Percentiles rank a stretch among this genome's conserved stretches.
Evolutionary conservation across 345 rosid genomes (phyloP).

Genomic region (Gossypium turneri): DNA sequence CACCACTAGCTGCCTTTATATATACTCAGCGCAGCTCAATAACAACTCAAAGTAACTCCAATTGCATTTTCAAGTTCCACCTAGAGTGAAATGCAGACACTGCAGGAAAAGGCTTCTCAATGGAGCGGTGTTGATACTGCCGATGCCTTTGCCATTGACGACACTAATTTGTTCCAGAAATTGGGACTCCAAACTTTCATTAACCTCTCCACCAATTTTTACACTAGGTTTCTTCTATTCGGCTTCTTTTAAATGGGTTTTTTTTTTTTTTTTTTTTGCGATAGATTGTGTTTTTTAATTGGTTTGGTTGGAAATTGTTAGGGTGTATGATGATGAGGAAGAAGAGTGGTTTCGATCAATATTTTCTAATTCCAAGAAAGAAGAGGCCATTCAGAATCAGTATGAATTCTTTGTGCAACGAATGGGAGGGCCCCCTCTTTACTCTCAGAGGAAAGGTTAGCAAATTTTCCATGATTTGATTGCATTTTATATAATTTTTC

Average conservation of each 20-base stretch:
- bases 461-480: neutral
- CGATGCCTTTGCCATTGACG: constrained; percentile 82
- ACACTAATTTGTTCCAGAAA: constrained; percentile 62
- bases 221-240: constrained; percentile 45
- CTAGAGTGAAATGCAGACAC: constrained; percentile 46
- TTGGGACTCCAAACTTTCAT: constrained; percentile 79
- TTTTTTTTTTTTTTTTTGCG: neutral
- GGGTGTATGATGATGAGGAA: constrained; percentile 83
- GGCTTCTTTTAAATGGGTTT: neutral
- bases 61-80: neutral
- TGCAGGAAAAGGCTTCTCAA: constrained; percentile 80
- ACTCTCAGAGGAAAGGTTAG: constrained; percentile 75
- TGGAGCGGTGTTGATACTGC: constrained; percentile 79
- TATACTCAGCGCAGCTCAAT: neutral
- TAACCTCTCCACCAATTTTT: constrained; percentile 88
- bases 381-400: constrained; percentile 85
- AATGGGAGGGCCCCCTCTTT: constrained; percentile 94
- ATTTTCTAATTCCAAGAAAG: constrained; percentile 67
- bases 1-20: constrained; percentile 5
- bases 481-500: neutral
- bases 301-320: constrained; percentile 15
- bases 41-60: neutral
- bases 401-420: constrained; percentile 93
- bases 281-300: neutral
- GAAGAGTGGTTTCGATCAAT: constrained; percentile 84